These are phyloP conservation scores for Aethionema arabicum DNA, from an alignment of 345 rosid genomes.

Conservation along the genomic window DNA sequence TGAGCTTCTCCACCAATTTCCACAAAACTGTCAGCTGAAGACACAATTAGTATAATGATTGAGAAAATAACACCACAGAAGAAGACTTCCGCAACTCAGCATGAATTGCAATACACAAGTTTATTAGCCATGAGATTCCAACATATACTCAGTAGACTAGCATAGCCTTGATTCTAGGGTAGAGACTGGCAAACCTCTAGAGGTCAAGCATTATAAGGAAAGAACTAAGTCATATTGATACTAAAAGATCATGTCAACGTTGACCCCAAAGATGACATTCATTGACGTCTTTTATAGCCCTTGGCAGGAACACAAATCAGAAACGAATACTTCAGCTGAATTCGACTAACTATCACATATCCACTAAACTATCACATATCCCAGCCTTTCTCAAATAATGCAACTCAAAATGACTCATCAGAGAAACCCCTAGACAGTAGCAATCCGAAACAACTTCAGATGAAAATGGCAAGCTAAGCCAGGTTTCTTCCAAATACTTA, in stretches of 20 bases:
- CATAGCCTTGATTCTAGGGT: no score
- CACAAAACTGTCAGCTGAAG: constrained; percentile 95
- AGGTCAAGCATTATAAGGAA: no score
- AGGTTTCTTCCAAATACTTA: constrained; percentile 9
- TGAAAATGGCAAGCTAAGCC: not conserved
- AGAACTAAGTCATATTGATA: no score
- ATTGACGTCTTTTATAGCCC: no score
- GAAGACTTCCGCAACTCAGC: not conserved
- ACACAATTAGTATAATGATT: constrained; percentile 51
- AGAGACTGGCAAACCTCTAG: no score
- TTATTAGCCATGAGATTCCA: not conserved
- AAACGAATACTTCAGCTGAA: no score
- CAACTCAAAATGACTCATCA: not conserved
- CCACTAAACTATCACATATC: no score
- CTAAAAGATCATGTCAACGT: no score
- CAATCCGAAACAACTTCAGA: not conserved
- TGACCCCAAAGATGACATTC: no score
- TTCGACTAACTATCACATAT: no score
- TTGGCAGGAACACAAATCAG: no score
- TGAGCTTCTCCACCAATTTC: constrained; percentile 76
- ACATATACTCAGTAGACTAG: not conserved
- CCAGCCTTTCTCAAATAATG: not conserved
- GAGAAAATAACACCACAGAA: constrained; percentile 21
- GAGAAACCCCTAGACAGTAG: not conserved
- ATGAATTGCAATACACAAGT: not conserved